phyloP scores from a whole-genome alignment of 2,329 filamentous ascomycete genomes.

The Monilinia polystroma region DNA sequence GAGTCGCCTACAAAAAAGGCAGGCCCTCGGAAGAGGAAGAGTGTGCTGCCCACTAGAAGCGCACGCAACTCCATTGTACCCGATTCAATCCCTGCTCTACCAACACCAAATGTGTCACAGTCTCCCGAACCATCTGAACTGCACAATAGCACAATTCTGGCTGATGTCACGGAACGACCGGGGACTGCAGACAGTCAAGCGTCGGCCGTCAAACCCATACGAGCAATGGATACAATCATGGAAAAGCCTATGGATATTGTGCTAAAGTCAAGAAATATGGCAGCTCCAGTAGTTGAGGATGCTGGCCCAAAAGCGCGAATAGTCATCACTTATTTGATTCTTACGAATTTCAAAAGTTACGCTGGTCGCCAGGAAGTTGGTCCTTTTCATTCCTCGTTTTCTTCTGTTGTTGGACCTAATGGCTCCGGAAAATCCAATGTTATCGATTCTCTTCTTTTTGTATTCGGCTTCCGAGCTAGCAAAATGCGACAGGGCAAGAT shows the following conservation, averaged over 20 bases:
- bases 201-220: constrained; percentile 66
- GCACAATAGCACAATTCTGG: constrained; percentile 57
- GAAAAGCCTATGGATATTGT: constrained; percentile 94
- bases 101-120: constrained; percentile 54
- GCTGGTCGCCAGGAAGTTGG: constrained; percentile 93
- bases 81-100: constrained; percentile 42
- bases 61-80: constrained; percentile 38
- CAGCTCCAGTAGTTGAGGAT: constrained; percentile 68
- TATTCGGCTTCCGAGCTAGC: constrained; percentile 98
- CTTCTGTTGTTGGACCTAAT: constrained; percentile 95
- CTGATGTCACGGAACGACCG: constrained; percentile 69
- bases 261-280: constrained; percentile 75
- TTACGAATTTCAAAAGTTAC: constrained; percentile 99
- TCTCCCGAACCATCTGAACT: constrained; percentile 56
- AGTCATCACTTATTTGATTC: constrained; percentile 86
- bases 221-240: constrained; percentile 71
- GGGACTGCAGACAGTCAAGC: constrained; percentile 50
- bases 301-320: constrained; percentile 78
- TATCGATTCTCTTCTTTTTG: constrained; percentile 94
- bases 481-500: constrained; percentile 99
- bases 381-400: constrained; percentile 95
- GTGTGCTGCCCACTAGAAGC: constrained; percentile 43
- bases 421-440: constrained; percentile 99
- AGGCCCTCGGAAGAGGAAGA: constrained; percentile 68
- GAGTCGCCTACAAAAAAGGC: constrained; percentile 55